These are phyloP conservation scores for Gynostemma pentaphyllum DNA, from an alignment of 306 rosid species.

Conservation along the genomic window DNA sequence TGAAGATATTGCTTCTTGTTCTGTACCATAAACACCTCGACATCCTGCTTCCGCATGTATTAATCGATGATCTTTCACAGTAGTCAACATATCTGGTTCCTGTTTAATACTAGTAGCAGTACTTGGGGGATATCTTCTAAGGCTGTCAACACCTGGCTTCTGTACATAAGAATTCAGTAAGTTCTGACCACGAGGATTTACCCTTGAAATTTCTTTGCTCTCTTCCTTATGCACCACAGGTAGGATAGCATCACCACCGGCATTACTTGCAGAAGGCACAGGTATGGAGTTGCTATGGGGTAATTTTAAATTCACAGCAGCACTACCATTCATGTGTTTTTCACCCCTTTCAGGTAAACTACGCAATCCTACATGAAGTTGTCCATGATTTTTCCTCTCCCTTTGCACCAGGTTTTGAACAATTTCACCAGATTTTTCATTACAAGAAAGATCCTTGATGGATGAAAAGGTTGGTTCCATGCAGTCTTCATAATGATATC, in stretches of 20 bases:
- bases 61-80: constrained; percentile 30
- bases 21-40: constrained; percentile 22
- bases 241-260: constrained; percentile 18
- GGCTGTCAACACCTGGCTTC: constrained; percentile 26
- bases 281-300: constrained; percentile 24
- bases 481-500: constrained; percentile 19
- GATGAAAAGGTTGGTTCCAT: constrained; percentile 27
- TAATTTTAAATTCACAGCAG: constrained; percentile 26
- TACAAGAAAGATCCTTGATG: constrained; percentile 25
- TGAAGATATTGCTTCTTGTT: constrained; percentile 25
- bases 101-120: constrained; percentile 29
- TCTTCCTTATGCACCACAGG: constrained; percentile 31
- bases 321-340: constrained; percentile 24
- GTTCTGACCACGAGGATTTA: constrained; percentile 21
- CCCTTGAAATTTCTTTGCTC: constrained; percentile 16
- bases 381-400: constrained; percentile 34
- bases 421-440: constrained; percentile 25
- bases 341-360: constrained; percentile 18
- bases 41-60: constrained; percentile 29
- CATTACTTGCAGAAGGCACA: constrained; percentile 23
- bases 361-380: constrained; percentile 28
- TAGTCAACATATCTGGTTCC: constrained; percentile 25
- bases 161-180: constrained; percentile 24
- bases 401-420: constrained; percentile 27
- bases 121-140: constrained; percentile 26